Evolutionary conservation across 306 rosid genomes (phyloP).

Genomic region (Lithocarpus polystachyus): DNA sequence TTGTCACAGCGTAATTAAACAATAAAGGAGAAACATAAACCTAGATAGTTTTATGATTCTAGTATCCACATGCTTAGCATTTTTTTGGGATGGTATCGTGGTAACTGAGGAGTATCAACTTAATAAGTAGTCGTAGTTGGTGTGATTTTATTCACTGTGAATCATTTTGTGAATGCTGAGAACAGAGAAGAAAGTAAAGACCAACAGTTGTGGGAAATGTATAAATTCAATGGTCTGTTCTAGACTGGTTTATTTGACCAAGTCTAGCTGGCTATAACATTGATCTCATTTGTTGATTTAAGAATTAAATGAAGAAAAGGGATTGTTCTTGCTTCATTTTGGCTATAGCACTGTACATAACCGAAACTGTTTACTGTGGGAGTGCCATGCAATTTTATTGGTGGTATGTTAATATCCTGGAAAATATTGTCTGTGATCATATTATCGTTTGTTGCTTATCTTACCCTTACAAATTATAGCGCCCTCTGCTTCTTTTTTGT

Average conservation of each 20-base stretch:
- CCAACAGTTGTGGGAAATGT: neutral
- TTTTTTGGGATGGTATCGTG: neutral
- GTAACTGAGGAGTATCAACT: neutral
- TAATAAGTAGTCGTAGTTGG: neutral
- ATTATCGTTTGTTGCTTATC: neutral
- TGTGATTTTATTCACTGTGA: neutral
- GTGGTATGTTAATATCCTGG: no score
- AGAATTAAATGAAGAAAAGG: no score
- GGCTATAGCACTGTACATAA: no score
- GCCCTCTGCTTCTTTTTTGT: neutral
- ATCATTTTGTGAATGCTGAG: neutral
- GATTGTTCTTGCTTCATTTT: no score
- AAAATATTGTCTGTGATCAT: neutral
- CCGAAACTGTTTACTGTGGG: no score
- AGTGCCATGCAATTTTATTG: no score
- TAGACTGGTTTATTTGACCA: neutral
- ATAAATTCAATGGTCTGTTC: neutral
- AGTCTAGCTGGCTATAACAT: neutral
- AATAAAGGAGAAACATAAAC: neutral
- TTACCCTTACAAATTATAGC: neutral
- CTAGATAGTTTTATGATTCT: neutral
- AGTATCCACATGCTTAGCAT: neutral
- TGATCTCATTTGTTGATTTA: neutral
- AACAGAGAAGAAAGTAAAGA: neutral
- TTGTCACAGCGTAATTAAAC: neutral